phyloP scores from a whole-genome alignment of 129 eudicot genomes.

The Flaveria brownii region DNA sequence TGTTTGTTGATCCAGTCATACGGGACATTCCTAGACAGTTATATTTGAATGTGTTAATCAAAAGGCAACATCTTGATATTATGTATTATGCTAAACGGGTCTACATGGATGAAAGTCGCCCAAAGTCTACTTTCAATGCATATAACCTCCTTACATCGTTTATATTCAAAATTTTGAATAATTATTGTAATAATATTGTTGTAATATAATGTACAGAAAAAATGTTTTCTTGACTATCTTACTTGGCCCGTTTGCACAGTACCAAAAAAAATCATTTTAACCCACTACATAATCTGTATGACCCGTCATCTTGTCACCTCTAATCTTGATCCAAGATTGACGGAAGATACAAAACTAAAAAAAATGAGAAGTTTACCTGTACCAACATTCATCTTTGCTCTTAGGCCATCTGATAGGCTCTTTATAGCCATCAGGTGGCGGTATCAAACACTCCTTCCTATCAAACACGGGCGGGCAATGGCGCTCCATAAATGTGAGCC shows the following conservation, averaged over 20 bases:
- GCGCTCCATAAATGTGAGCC: slow-evolving; percentile 91
- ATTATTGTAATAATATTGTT: not conserved
- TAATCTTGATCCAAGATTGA: slow-evolving; percentile 36
- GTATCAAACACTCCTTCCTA: slow-evolving; percentile 85
- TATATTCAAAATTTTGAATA: not conserved
- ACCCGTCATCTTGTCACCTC: slow-evolving; percentile 1
- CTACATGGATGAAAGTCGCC: not conserved
- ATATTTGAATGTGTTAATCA: slow-evolving; percentile 45
- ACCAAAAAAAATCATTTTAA: not conserved
- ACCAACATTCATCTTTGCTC: slow-evolving; percentile 97
- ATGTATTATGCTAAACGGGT: not conserved
- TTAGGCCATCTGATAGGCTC: slow-evolving; percentile 93
- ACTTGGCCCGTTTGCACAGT: not conserved
- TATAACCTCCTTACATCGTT: not conserved
- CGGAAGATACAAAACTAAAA: slow-evolving; percentile 19
- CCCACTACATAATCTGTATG: not conserved
- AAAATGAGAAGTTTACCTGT: slow-evolving; percentile 57
- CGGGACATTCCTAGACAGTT: slow-evolving; percentile 80
- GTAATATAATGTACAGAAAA: not conserved
- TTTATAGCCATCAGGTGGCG: slow-evolving; percentile 95
- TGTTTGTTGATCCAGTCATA: slow-evolving; percentile 98
- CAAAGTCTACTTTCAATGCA: not conserved
- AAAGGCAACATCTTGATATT: slow-evolving; percentile 28
- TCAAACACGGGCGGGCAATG: slow-evolving; percentile 90
- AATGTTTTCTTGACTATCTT: not conserved